phyloP scores from a whole-genome alignment of 768 basidiomycete species.

The Grammothele lineata region DNA sequence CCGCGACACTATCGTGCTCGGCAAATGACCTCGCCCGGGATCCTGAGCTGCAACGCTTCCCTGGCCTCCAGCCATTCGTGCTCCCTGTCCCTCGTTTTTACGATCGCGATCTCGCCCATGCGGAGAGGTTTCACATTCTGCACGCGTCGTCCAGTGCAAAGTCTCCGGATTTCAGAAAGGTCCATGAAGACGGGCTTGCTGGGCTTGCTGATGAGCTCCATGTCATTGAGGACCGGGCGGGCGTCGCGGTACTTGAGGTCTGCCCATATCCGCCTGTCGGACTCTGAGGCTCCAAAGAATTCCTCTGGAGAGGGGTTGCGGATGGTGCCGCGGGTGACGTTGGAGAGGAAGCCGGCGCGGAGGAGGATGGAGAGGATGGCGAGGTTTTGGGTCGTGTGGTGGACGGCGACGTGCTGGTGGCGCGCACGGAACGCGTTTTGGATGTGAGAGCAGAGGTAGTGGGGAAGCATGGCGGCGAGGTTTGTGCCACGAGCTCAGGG shows the following conservation, averaged over 20 bases:
- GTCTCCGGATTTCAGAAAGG: slow-evolving; percentile 61
- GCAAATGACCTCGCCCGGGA: slow-evolving; percentile 86
- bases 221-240: slow-evolving; percentile 71
- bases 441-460: slow-evolving; percentile 84
- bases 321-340: slow-evolving; percentile 74
- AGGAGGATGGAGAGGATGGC: slow-evolving; percentile 91
- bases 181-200: slow-evolving; percentile 78
- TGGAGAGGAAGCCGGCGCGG: slow-evolving; percentile 83
- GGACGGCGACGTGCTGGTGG: slow-evolving; percentile 69
- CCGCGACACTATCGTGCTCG: slow-evolving; percentile 48
- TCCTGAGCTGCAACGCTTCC: slow-evolving; percentile 76
- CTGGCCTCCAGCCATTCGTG: slow-evolving; percentile 89
- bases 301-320: slow-evolving; percentile 56
- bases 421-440: slow-evolving; percentile 92
- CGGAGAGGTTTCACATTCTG: slow-evolving; percentile 79
- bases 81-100: slow-evolving; percentile 66
- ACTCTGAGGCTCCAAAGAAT: slow-evolving; percentile 56
- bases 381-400: slow-evolving; percentile 85
- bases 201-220: slow-evolving; percentile 82
- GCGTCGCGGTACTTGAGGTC: slow-evolving; percentile 93
- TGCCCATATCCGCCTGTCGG: slow-evolving; percentile 85
- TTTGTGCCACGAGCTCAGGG: too few relatives aligned
- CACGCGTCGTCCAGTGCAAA: slow-evolving; percentile 81
- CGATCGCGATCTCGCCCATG: slow-evolving; percentile 90
- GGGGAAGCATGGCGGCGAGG: slow-evolving; percentile 54